Base-by-base conservation (phyloP, 176 grass and related monocot species). In the Musa acuminata region DNA sequence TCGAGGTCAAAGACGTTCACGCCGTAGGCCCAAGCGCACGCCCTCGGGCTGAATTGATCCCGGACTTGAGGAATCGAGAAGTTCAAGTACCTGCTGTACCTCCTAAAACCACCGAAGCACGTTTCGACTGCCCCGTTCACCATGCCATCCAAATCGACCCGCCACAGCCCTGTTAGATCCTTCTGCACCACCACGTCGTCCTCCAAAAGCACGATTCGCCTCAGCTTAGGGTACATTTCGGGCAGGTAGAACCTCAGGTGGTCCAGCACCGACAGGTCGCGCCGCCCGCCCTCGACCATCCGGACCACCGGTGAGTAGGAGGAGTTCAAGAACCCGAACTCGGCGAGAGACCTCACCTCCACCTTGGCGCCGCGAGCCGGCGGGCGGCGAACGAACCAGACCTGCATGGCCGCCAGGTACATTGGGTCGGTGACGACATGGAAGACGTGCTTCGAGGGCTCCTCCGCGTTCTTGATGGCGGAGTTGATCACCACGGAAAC, bases 181-280 rank as follows among this genome's bases (percentile, higher is more conserved):
- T 85, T 94, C 84, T 99, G 95, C 48, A 93, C 95, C 11, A 99
- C 95, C 76, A 94, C 90, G 68, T 99, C 95, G 49, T 99, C 95
- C 78, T 99, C 95, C 76, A 99, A 75, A 53, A 94, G 84, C 66
- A 99, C 84, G 13, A 99, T 73, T 73, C 80, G 80, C 65, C 62
- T 81, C 75, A 99, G 82, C 35, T 76, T 62, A 19, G 90, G 90
- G 76, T 88, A 99, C 76, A 99, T 94, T 58, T 99, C 84, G 14
- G 90, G 90, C 69, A 99, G 79, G 82, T 99, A 99, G 80, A 99
- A 99, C 78, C 95, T 87, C 27, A 99, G 82, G 82, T 94, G 79
- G 63, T 89, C 84, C 20, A 94, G 76, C 74, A 99, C 51, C 8
- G 80, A 74, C 43, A 94, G 80, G 51, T 99, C 95, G 72, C 79